Evolutionary conservation across 805 yeast species (phyloP), one percentile per base, ranked within the genome.

Genomic region (Dipodascopsis tothii): DNA sequence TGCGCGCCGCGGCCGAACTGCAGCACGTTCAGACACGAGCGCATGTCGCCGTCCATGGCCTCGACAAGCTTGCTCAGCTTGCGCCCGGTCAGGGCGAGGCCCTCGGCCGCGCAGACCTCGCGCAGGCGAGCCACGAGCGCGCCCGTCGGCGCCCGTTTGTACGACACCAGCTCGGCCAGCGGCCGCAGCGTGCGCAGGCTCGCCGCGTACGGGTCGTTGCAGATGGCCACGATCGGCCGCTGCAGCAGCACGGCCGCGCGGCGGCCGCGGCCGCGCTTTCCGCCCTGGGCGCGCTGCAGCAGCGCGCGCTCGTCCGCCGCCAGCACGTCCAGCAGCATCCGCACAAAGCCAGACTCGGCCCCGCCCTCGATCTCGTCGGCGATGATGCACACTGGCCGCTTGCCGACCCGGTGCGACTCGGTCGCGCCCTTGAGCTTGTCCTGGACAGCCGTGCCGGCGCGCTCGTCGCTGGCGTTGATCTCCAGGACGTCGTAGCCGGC

Each of bases 331-430:
- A 73, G 45, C 33, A 81, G 57, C 1, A 71, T 70, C 43, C 66
- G 70, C n/a, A 80, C 69, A 52, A 81, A 76, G 5, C 65, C 52
- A 43, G 45, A 25, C 54, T 83, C 88, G 0, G 78, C 68, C 7
- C 80, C 80, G 33, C 90, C 83, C 66, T 90, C 98, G 32, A 92
- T 74, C 61, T 92, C 97, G 64, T 92, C 97, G 4, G 87, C 80
- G 3, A 92, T 72, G 4, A 90, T 65, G 57, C 95, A 85, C 0
- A 83, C 77, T 0, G 96, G 95, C 39, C 74, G 77, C 1, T 81
- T 83, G 21, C 57, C 56, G 39, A 86, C 71, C 2, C 82, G 75
- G 42, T 78, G 72, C 16, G 84, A 71, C 9, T 80, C 77, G 44
- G 84, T 63, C 0, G 90, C 80, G 56, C 79, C 82, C 23, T 60